A percentile compares a stretch with the other conserved stretches of the same genome.
phyloP scores from a whole-genome alignment of 768 basidiomycete species.

The Megacollybia marginata region DNA sequence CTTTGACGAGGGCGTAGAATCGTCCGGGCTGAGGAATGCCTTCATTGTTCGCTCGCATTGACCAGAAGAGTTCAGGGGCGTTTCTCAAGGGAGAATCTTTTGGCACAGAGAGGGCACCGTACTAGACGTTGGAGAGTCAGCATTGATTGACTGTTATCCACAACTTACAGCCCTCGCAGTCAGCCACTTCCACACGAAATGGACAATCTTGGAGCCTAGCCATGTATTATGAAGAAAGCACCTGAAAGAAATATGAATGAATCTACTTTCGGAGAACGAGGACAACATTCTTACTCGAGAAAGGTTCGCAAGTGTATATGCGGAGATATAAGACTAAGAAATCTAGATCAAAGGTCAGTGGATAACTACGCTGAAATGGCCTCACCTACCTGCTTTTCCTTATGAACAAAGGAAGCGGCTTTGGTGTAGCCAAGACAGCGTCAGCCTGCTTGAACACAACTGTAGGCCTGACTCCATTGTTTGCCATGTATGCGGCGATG shows the following conservation, averaged over 20 bases:
- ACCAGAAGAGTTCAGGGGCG: slow-evolving; percentile 5
- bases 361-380: not conserved
- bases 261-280: not conserved
- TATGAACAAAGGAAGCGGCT: slow-evolving; percentile 39
- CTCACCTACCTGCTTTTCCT: slow-evolving; percentile 48
- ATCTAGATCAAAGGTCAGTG: slow-evolving; percentile 19
- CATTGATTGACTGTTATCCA: no score
- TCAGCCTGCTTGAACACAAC: slow-evolving; percentile 51
- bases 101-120: slow-evolving; percentile 27
- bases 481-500: slow-evolving; percentile 41
- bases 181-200: slow-evolving; percentile 42
- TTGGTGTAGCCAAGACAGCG: slow-evolving; percentile 37
- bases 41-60: slow-evolving; percentile 5
- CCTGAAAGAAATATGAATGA: slow-evolving; percentile 9
- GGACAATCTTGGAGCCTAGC: slow-evolving; percentile 45
- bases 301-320: slow-evolving; percentile 39
- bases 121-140: no score
- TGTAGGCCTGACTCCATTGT: slow-evolving; percentile 29
- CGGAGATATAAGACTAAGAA: slow-evolving; percentile 41
- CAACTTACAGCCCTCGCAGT: no score
- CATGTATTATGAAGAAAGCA: slow-evolving; percentile 32
- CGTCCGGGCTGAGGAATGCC: slow-evolving; percentile 27
- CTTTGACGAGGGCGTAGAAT: slow-evolving; percentile 43
- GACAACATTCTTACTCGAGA: slow-evolving; percentile 40
- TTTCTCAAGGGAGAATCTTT: slow-evolving; percentile 41